Evolutionary conservation across 108 stramenopile genomes (phyloP), one percentile per base, ranked within the genome.

Genomic region (Nannochloropsis salina): DNA sequence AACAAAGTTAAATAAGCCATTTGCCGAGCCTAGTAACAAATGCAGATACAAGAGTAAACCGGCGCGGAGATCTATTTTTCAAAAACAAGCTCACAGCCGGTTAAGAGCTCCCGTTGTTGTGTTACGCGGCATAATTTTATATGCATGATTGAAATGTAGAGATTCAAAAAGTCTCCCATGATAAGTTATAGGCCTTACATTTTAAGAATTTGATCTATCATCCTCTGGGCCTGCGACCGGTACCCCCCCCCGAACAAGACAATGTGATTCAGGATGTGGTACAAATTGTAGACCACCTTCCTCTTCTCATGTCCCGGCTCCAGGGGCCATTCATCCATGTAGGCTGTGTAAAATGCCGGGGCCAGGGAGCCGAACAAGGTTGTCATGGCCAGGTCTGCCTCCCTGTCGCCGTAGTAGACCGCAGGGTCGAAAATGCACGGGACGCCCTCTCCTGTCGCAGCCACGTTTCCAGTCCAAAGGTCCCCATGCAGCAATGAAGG

Each of bases 381-480:
- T 0, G 94, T 93, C 91, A 92, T 92, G 9, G 90, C 91, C 5
- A 94, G 86, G 86, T 95, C 94, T n/a, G 92, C 92, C 81, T 95
- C 94, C 21, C 93, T 89, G 86, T 95, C 94, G 9, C 94, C 94
- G 79, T 94, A 95, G 84, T 95, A 95, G 9, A 93, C 91, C 8
- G 94, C 94, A 10, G 94, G 94, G 89, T 95, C 94, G 89, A 93
- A 95, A 42, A 95, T 94, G 40, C 92, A 93, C 20, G 94, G 94
- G 1, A 91, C 80, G 6, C 92, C 88, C 41, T 84, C 45, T 45
- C 44, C 89, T 82, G 88, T 86, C 84, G 90, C 93, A 1, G 93
- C 93, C 74, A 92, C 92, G 86, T 95, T 95, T 41, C 94, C 94
- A 40, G 93, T 93, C 94, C 94, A 95, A 18, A 95, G 84, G 87